Conservation (phyloP, 371 early-diverging fungal species). For the Ordospora pajunii region DNA sequence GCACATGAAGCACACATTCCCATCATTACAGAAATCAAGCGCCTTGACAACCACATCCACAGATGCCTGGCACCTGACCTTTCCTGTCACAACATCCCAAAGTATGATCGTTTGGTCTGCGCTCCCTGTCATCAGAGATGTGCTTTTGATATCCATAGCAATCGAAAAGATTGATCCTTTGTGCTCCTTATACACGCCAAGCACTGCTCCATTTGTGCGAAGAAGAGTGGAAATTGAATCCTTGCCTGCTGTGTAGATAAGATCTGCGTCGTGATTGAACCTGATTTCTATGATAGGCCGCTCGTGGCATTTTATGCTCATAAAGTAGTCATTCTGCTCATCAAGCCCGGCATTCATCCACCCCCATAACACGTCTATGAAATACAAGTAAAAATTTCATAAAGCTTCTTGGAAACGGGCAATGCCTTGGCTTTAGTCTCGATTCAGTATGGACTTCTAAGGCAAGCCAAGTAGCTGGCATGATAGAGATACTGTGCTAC, state of each 20-base stretch:
- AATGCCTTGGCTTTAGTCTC: neutral
- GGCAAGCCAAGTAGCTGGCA: neutral
- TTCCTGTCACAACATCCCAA: slow-evolving; percentile 87
- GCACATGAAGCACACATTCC: slow-evolving; percentile 72
- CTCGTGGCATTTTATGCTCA: slow-evolving; percentile 64
- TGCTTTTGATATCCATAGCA: slow-evolving; percentile 65
- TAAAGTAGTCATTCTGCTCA: neutral
- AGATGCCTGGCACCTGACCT: slow-evolving; percentile 73
- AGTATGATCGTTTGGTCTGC: slow-evolving; percentile 82
- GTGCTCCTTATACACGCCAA: slow-evolving; percentile 87
- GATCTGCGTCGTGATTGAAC: slow-evolving; percentile 95
- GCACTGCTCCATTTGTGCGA: slow-evolving; percentile 88
- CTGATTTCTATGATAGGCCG: slow-evolving; percentile 91
- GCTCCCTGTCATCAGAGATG: slow-evolving; percentile 71
- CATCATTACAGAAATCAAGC: slow-evolving; percentile 77
- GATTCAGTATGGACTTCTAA: neutral
- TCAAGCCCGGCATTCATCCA: slow-evolving; percentile 1
- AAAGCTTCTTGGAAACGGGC: neutral
- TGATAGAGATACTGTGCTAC: neutral
- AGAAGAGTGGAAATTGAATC: slow-evolving; percentile 82
- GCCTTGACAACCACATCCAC: slow-evolving; percentile 79
- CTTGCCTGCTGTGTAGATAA: slow-evolving; percentile 86
- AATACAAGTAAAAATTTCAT: slow-evolving; percentile 11
- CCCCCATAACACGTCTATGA: neutral
- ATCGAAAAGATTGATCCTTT: slow-evolving; percentile 81